phyloP scores from a whole-genome alignment of 2,329 filamentous ascomycete species.

The Fusarium ramigenum region DNA sequence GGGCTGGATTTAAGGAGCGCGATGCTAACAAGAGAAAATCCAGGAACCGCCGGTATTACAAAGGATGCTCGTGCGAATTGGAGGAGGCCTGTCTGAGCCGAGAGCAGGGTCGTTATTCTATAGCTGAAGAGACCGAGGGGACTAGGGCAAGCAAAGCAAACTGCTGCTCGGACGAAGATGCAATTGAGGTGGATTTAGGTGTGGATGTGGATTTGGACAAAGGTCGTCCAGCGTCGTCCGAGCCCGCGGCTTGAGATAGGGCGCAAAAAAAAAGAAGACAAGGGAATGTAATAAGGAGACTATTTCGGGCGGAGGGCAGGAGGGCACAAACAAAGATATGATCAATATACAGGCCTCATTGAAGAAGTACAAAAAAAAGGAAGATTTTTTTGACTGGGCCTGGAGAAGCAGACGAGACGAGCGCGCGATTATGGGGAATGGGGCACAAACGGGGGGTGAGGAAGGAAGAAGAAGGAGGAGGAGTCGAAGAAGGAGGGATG shows the following conservation, averaged over 20 bases:
- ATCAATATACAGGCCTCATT: constrained; percentile 53
- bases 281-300: constrained; percentile 33
- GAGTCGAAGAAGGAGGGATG: constrained; percentile 32
- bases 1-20: constrained; percentile 41
- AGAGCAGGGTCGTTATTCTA: constrained; percentile 33
- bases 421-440: constrained; percentile 38
- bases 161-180: constrained; percentile 37
- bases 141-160: constrained; percentile 34
- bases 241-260: constrained; percentile 40
- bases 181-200: constrained; percentile 34
- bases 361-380: constrained; percentile 38
- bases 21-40: constrained; percentile 42
- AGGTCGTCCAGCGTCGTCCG: constrained; percentile 43
- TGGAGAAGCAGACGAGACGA: constrained; percentile 43
- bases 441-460: constrained; percentile 36
- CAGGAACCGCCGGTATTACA: constrained; percentile 49
- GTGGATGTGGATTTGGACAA: constrained; percentile 32
- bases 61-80: constrained; percentile 44
- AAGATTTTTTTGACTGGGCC: constrained; percentile 40
- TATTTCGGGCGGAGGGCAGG: constrained; percentile 19
- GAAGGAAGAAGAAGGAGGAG: constrained; percentile 39
- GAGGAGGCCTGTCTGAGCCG: constrained; percentile 33
- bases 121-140: constrained; percentile 27
- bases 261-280: constrained; percentile 36
- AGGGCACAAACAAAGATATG: constrained; percentile 45